Conservation (phyloP, 2,329 filamentous ascomycete genomes). For the Didymella glomerata region DNA sequence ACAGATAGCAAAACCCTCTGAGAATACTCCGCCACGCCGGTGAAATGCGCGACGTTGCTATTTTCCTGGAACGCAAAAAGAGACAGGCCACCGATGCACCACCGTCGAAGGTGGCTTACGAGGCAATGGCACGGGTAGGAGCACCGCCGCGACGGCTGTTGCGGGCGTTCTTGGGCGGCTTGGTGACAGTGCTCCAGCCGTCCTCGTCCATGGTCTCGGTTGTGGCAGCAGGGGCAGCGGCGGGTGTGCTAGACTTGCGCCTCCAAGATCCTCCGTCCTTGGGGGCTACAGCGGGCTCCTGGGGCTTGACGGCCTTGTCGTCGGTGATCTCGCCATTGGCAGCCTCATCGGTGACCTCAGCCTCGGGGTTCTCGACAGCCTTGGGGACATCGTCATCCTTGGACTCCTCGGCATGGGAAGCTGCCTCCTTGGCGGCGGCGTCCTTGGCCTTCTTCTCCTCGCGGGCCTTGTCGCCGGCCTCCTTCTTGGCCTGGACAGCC, state of each 20-base stretch:
- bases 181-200: constrained; percentile 62
- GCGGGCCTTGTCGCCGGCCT: constrained; percentile 85
- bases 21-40: constrained; percentile 38
- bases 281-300: constrained; percentile 61
- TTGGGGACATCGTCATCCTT: constrained; percentile 27
- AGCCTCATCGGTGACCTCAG: constrained; percentile 53
- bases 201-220: constrained; percentile 61
- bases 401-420: constrained; percentile 42
- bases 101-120: constrained; percentile 39
- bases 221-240: constrained; percentile 47
- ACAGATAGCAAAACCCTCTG: constrained; percentile 34
- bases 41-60: constrained; percentile 39
- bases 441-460: constrained; percentile 68
- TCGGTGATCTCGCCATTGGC: constrained; percentile 61
- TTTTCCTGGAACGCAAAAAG: constrained; percentile 34
- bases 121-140: constrained; percentile 57
- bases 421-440: constrained; percentile 56
- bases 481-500: constrained; percentile 80
- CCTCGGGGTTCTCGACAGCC: constrained; percentile 54
- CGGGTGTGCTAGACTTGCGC: constrained; percentile 46
- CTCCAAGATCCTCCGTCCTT: constrained; percentile 52
- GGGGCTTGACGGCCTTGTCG: constrained; percentile 64
- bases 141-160: constrained; percentile 53
- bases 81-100: constrained; percentile 19
- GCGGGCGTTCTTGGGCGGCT: constrained; percentile 53